Evolutionary conservation across 257 asterid species (phyloP).

Genomic region (Voacanga thouarsii): DNA sequence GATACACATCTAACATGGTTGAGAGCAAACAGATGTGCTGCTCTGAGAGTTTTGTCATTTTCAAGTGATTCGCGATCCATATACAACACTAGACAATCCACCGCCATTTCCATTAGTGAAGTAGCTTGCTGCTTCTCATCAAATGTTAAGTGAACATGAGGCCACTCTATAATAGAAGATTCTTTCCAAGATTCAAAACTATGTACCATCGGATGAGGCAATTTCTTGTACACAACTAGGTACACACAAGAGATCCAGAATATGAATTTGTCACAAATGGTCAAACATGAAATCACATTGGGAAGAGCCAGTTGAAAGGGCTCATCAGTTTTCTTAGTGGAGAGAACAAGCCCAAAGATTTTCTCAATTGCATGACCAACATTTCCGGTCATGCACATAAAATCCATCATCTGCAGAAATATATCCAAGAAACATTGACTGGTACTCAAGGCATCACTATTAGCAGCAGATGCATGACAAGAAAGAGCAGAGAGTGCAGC

Average conservation of each 20-base stretch:
- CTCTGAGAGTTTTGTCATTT: slow-evolving; percentile 38
- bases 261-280: slow-evolving; percentile 38
- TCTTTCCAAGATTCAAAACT: slow-evolving; percentile 42
- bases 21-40: slow-evolving; percentile 41
- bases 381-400: slow-evolving; percentile 44
- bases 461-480: slow-evolving; percentile 20
- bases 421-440: slow-evolving; percentile 44
- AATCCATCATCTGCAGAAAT: slow-evolving; percentile 43
- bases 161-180: slow-evolving; percentile 44
- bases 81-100: slow-evolving; percentile 32
- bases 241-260: slow-evolving; percentile 46
- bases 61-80: slow-evolving; percentile 32
- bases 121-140: slow-evolving; percentile 40
- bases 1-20: slow-evolving; percentile 42
- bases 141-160: slow-evolving; percentile 19
- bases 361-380: slow-evolving; percentile 35
- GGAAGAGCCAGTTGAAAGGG: slow-evolving; percentile 19
- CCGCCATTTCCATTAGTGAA: slow-evolving; percentile 39
- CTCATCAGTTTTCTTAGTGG: slow-evolving; percentile 24
- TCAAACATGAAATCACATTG: slow-evolving; percentile 28
- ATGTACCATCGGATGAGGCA: slow-evolving; percentile 35
- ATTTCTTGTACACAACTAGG: slow-evolving; percentile 35
- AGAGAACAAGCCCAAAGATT: slow-evolving; percentile 28
- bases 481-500: slow-evolving; percentile 38
- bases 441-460: slow-evolving; percentile 17